Conservation (phyloP, 2,329 filamentous ascomycete species). For the Polytolypa hystricis region DNA sequence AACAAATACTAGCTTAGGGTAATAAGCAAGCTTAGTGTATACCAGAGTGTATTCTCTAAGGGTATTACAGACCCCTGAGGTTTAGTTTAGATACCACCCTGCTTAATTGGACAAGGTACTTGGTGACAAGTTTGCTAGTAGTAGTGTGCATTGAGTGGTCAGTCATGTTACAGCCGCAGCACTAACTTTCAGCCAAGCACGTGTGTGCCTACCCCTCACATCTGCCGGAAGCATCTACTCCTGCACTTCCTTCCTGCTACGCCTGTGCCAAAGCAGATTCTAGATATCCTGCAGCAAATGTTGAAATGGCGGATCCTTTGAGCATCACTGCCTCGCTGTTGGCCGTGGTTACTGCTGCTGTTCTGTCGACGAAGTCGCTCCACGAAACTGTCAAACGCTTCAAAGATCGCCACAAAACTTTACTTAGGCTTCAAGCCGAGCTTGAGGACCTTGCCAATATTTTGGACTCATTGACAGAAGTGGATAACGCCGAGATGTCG, state of each 20-base stretch:
- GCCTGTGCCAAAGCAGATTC: not conserved
- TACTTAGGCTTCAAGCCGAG: slow-evolving; percentile 23
- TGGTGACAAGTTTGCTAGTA: no score
- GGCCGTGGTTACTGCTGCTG: slow-evolving; percentile 23
- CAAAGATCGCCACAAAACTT: slow-evolving; percentile 25
- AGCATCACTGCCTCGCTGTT: slow-evolving; percentile 24
- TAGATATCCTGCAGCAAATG: not conserved
- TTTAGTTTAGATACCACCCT: no score
- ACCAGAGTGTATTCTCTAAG: no score
- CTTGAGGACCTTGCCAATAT: slow-evolving; percentile 25
- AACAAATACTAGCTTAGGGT: no score
- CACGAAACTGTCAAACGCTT: slow-evolving; percentile 24
- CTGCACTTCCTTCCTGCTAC: slow-evolving; percentile 1
- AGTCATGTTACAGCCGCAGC: no score
- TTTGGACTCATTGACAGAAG: slow-evolving; percentile 20
- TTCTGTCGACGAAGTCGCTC: slow-evolving; percentile 25
- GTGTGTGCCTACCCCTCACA: no score
- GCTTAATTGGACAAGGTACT: no score
- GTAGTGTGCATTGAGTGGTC: no score
- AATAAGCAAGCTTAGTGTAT: no score
- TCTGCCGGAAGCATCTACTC: no score
- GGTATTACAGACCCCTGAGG: no score
- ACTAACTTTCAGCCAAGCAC: no score
- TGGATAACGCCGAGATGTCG: slow-evolving; percentile 15
- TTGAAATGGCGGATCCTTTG: slow-evolving; percentile 22